These are phyloP conservation scores for Galerina sulciceps DNA, from an alignment of 768 basidiomycete species.

Conservation along the genomic window DNA sequence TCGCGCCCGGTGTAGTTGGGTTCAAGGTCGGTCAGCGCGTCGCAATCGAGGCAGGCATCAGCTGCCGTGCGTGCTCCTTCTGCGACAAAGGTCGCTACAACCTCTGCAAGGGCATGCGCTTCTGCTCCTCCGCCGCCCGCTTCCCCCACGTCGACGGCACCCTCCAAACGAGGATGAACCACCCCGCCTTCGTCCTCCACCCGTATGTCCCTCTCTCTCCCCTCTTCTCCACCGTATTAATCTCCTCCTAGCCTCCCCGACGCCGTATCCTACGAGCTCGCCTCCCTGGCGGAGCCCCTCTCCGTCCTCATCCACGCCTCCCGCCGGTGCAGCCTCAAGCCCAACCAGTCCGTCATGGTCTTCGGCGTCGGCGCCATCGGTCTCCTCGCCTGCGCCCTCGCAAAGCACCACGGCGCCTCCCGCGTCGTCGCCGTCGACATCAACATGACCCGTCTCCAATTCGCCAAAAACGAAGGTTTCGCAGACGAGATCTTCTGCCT, in stretches of 20 bases:
- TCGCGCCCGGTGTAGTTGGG: conserved; percentile 70
- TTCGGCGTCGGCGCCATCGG: conserved; percentile 95
- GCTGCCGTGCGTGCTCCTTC: conserved; percentile 76
- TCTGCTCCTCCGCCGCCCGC: conserved; percentile 87
- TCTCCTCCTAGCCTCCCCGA: conserved; percentile 66
- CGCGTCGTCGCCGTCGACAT: conserved; percentile 84
- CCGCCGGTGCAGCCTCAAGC: conserved; percentile 40
- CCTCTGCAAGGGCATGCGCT: conserved; percentile 88
- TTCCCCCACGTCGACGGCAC: conserved; percentile 95
- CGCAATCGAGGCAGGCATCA: conserved; percentile 91
- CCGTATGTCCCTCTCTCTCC: conserved; percentile 59
- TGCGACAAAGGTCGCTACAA: conserved; percentile 87
- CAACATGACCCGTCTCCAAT: conserved; percentile 79
- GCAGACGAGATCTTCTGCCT: conserved; percentile 74
- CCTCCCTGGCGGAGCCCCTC: conserved; percentile 91
- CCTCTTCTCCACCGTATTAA: conserved; percentile 7
- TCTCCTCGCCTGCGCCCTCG: conserved; percentile 83
- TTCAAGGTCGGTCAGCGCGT: conserved; percentile 83
- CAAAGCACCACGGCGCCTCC: conserved; percentile 70
- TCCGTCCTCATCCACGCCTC: conserved; percentile 81
- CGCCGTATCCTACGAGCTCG: conserved; percentile 74
- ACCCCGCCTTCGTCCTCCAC: conserved; percentile 84
- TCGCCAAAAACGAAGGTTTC: conserved; percentile 77
- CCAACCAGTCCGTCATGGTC: conserved; percentile 79
- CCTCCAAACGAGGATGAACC: conserved; percentile 85